Percentiles rank a stretch among this genome's conserved stretches.
phyloP scores from a whole-genome alignment of 495 filamentous ascomycete genomes.

The Daldinia caldariorum region DNA sequence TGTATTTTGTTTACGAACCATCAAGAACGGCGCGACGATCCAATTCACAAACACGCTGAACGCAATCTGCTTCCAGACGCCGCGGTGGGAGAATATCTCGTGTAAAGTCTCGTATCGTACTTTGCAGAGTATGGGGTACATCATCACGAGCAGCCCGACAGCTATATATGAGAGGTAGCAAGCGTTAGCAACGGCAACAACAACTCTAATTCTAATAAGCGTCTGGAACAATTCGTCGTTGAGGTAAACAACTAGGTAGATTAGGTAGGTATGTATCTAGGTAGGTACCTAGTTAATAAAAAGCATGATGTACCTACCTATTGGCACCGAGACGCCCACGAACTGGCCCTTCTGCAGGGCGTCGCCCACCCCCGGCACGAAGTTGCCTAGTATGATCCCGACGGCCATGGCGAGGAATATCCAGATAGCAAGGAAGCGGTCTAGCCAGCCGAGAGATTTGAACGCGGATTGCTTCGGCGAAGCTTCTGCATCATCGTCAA shows the following conservation, averaged over 20 bases:
- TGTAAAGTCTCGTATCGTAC: slow-evolving; percentile 86
- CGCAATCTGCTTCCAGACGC: slow-evolving; percentile 79
- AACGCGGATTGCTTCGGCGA: slow-evolving; percentile 49
- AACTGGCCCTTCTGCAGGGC: slow-evolving; percentile 77
- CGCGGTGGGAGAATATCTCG: slow-evolving; percentile 66
- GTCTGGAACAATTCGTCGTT: not conserved
- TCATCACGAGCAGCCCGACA: slow-evolving; percentile 87
- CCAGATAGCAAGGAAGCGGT: slow-evolving; percentile 84
- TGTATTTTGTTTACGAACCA: slow-evolving; percentile 64
- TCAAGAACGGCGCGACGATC: slow-evolving; percentile 88
- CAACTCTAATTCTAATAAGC: not conserved
- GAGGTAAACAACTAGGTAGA: too few species aligned
- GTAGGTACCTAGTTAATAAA: too few species aligned
- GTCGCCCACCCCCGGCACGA: slow-evolving; percentile 68
- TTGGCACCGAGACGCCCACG: slow-evolving; percentile 77
- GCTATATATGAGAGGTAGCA: slow-evolving; percentile 57
- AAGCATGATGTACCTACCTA: too few species aligned
- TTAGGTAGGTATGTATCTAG: not conserved
- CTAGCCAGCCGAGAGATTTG: slow-evolving; percentile 70
- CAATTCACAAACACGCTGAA: slow-evolving; percentile 88
- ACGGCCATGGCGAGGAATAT: slow-evolving; percentile 86
- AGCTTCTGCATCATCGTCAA: not conserved
- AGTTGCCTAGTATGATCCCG: slow-evolving; percentile 83
- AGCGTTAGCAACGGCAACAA: too few species aligned
- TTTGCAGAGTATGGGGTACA: slow-evolving; percentile 96